Evolutionary conservation across 352 stramenopile genomes (phyloP).

Genomic region (Globisporangium orthogonon): DNA sequence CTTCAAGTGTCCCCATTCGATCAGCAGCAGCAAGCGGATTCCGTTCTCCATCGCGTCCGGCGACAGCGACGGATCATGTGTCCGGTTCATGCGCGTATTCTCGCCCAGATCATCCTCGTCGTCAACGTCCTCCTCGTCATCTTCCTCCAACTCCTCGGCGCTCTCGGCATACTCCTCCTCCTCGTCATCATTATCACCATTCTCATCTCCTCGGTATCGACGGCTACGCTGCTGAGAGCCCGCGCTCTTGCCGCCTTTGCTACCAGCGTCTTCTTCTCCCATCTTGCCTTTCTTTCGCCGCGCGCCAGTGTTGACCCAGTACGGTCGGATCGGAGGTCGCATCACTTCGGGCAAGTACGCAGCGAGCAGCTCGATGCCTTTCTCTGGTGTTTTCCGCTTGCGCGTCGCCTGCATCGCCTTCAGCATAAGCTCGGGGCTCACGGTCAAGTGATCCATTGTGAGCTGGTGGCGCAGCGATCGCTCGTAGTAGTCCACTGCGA

Average conservation of each 20-base stretch:
- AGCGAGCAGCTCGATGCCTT: slow-evolving; percentile 52
- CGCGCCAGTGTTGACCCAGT: slow-evolving; percentile 61
- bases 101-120: slow-evolving; percentile 45
- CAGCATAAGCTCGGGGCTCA: slow-evolving; percentile 60
- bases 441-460: slow-evolving; percentile 32
- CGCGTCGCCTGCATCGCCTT: slow-evolving; percentile 61
- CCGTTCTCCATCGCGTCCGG: slow-evolving; percentile 84
- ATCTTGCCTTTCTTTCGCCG: slow-evolving; percentile 16
- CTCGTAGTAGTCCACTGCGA: slow-evolving; percentile 78
- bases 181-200: slow-evolving; percentile 8
- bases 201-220: slow-evolving; percentile 1
- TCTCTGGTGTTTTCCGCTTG: slow-evolving; percentile 37
- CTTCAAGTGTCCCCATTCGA: slow-evolving; percentile 77
- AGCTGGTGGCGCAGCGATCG: slow-evolving; percentile 55
- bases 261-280: neutral
- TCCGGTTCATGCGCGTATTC: slow-evolving; percentile 45
- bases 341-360: slow-evolving; percentile 59
- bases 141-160: slow-evolving; percentile 20
- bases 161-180: slow-evolving; percentile 15
- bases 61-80: slow-evolving; percentile 67
- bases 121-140: slow-evolving; percentile 56
- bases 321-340: slow-evolving; percentile 69
- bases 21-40: slow-evolving; percentile 70
- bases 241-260: slow-evolving; percentile 1
- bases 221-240: neutral